Base-by-base conservation (phyloP, 805 yeast species). In the Candida fluviatilis region DNA sequence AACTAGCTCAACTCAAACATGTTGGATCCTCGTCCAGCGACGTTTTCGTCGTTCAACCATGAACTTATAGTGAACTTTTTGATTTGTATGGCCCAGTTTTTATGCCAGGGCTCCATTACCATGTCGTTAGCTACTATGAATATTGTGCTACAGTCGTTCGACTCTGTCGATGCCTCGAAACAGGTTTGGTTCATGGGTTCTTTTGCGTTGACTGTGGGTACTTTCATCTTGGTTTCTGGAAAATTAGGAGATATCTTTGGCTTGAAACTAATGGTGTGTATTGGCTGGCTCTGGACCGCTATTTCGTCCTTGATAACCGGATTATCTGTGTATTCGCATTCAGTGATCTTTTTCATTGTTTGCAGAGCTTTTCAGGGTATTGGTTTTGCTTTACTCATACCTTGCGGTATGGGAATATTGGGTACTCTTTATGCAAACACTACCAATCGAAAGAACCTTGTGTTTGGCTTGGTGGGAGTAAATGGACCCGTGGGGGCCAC, bases 161-260 rank as follows among this genome's bases (percentile, higher is more conserved):
- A 25, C 2, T 25, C 35, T 0, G 40, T 42, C 5, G 43, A 44
- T 8, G 17, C 42, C 1, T 37, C 60, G 16, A 56, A 57, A 37
- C 64, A 64, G 39, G 71, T 69, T 11, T 82, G 95, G 93, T 76
- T 78, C 52, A 71, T 79, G 68, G 88, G 89, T 1, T 74, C 86
- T 0, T 82, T 76, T 52, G 79, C 87, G 0, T 58, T 84, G 38
- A 77, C 87, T 0, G 76, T 82, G 4, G 91, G 91, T 10, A 81
- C 91, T 0, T 78, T 84, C 44, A 83, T 84, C 36, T 56, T 84
- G 26, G 64, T 80, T 4, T 73, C 83, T 26, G 93, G 93, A 6
- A 69, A 80, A 35, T 51, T 82, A 33, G 93, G 95, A 24, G 95
- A 84, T 50, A 62, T 83, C 10, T 77, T 75, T 47, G 93, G 93